Evolutionary conservation across 1,139 yeast species (phyloP).

Genomic region (Suhomyces panamericanus): DNA sequence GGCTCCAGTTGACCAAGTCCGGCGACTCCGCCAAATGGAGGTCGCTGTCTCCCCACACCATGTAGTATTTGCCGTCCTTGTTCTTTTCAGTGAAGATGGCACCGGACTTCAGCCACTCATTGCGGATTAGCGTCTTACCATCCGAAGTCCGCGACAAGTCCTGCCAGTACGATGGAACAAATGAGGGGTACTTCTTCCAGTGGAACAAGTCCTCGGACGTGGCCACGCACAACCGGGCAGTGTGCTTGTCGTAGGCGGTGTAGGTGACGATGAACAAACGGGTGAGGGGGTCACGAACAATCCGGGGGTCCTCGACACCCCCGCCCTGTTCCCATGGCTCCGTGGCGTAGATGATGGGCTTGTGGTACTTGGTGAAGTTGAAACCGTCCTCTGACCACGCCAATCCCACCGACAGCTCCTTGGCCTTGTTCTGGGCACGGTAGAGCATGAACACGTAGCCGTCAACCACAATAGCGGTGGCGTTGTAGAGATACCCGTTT

Average conservation of each 20-base stretch:
- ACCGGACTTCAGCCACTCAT: slow-evolving; percentile 48
- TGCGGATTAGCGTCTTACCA: slow-evolving; percentile 28
- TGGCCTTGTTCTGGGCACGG: slow-evolving; percentile 41
- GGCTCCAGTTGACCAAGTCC: slow-evolving; percentile 40
- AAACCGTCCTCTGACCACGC: slow-evolving; percentile 47
- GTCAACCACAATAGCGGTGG: slow-evolving; percentile 46
- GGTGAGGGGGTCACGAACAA: slow-evolving; percentile 39
- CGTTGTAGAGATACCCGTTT: slow-evolving; percentile 44
- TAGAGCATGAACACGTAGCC: slow-evolving; percentile 40
- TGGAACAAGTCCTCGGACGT: slow-evolving; percentile 39
- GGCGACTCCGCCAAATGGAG: slow-evolving; percentile 39
- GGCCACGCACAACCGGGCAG: slow-evolving; percentile 47
- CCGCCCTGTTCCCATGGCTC: slow-evolving; percentile 46
- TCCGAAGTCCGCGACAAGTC: slow-evolving; percentile 32
- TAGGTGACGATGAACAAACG: slow-evolving; percentile 43
- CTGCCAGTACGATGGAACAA: slow-evolving; percentile 35
- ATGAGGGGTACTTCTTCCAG: slow-evolving; percentile 44
- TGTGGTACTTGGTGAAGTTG: slow-evolving; percentile 31
- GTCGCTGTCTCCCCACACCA: slow-evolving; percentile 49
- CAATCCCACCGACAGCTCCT: slow-evolving; percentile 39
- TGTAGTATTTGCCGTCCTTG: slow-evolving; percentile 40
- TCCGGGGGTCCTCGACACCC: slow-evolving; percentile 48
- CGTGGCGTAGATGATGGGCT: slow-evolving; percentile 39
- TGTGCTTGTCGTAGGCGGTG: slow-evolving; percentile 40
- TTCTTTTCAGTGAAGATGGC: slow-evolving; percentile 39